Evolutionary conservation across 2,329 filamentous ascomycete species (phyloP), one percentile per base, ranked within the genome.

Genomic region (Pyrenophora teres): DNA sequence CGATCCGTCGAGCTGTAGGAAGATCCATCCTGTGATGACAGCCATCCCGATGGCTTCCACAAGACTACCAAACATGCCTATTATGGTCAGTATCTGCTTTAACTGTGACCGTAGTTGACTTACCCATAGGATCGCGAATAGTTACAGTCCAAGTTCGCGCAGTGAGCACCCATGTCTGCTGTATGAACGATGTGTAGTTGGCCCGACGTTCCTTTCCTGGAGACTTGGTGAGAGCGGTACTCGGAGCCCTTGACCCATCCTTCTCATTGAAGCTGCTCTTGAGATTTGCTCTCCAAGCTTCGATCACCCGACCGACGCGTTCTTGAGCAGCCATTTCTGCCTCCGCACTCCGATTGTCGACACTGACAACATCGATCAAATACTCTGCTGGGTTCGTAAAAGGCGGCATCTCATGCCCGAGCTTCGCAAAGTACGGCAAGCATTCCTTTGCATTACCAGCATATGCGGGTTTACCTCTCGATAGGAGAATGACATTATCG

Each of bases 371-470:
- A 59, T 92, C 89, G 48, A 92, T 87, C 42, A 91, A 71, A 64
- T 87, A 88, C 59, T 92, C 89, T 2, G 89, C 89, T 0, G 89
- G 89, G 60, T 92, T 92, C 39, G 90, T 87, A 61, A 90, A 91
- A 0, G 84, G 76, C 0, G 87, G 88, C 38, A 90, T 74, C 10
- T 81, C 74, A 57, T 87, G 81, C 0, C 86, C 87, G 9, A 82
- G 74, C 2, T 70, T 63, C 8, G 81, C 78, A 58, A 92, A 91
- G 78, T 89, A 87, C 0, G 81, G 73, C 3, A 89, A 68, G 41
- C 85, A 87, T 2, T 81, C 78, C 3, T 77, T 71, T 21, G 81
- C 79, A 0, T 77, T 74, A 0, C 88, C 89, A 18, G 85, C 86
- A 62, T 87, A 92, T 0, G 91, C 82, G 0, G 86, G 83, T 30